Conservation (phyloP, 768 basidiomycete genomes). For the Xerocomellus amylosporus region DNA sequence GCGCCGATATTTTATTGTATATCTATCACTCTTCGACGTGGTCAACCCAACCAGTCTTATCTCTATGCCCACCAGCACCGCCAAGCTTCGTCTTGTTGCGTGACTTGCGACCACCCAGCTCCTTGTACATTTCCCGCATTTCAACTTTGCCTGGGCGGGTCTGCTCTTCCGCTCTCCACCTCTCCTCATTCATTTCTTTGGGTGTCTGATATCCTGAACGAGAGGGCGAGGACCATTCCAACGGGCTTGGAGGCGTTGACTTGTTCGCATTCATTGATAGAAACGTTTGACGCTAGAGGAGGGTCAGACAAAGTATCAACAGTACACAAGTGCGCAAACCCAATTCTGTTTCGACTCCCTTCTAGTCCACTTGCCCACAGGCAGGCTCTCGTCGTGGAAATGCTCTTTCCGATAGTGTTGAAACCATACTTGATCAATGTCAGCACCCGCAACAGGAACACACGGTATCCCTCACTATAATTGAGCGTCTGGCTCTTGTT, state of each 20-base stretch:
- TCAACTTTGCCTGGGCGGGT: slow-evolving; percentile 69
- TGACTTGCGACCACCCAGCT: slow-evolving; percentile 80
- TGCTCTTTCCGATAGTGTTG: slow-evolving; percentile 85
- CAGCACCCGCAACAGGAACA: neutral
- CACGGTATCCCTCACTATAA: slow-evolving; percentile 55
- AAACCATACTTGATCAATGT: slow-evolving; percentile 75
- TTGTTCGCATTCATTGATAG: slow-evolving; percentile 40
- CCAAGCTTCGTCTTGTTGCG: slow-evolving; percentile 74
- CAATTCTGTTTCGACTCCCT: slow-evolving; percentile 93
- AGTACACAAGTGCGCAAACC: slow-evolving; percentile 40
- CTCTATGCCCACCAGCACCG: slow-evolving; percentile 56
- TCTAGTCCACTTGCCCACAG: slow-evolving; percentile 87
- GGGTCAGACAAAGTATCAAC: slow-evolving; percentile 1
- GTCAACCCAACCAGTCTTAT: slow-evolving; percentile 75
- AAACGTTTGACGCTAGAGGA: slow-evolving; percentile 50
- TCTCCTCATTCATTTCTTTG: slow-evolving; percentile 73
- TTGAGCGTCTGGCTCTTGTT: slow-evolving; percentile 85
- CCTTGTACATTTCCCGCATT: slow-evolving; percentile 91
- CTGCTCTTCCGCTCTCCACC: slow-evolving; percentile 57
- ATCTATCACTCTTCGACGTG: slow-evolving; percentile 29
- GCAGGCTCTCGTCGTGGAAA: slow-evolving; percentile 76
- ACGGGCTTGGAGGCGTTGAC: slow-evolving; percentile 40
- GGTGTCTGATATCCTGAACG: slow-evolving; percentile 74
- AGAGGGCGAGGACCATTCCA: slow-evolving; percentile 49
- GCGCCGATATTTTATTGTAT: neutral